A percentile compares a stretch with the other conserved stretches of the same genome.
Evolutionary conservation across 2,329 filamentous ascomycete species (phyloP).

Genomic region (Microascus cirrosus): DNA sequence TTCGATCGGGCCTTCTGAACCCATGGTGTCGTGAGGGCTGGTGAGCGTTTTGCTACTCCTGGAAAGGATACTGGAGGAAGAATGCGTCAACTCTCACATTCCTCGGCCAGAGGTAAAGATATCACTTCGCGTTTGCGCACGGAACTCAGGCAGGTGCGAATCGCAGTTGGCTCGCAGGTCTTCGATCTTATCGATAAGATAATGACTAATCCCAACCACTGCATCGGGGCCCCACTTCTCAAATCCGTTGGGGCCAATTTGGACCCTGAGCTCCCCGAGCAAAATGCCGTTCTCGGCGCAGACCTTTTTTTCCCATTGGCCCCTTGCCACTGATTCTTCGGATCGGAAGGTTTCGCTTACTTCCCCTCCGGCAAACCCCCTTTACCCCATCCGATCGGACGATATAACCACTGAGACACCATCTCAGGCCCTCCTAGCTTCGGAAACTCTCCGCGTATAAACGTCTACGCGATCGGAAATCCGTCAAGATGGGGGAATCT

Average conservation of each 20-base stretch:
- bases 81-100: no score
- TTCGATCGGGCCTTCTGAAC: slow-evolving; percentile 23
- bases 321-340: background rate
- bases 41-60: background rate
- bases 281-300: background rate
- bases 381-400: background rate
- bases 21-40: background rate
- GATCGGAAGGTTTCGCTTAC: background rate
- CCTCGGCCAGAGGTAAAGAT: no score
- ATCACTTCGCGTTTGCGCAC: no score
- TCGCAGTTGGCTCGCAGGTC: background rate
- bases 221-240: background rate
- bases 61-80: background rate
- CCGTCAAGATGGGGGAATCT: slow-evolving; percentile 20
- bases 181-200: background rate
- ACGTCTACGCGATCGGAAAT: background rate
- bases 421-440: background rate
- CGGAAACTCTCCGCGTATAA: background rate
- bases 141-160: background rate
- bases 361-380: background rate
- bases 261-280: background rate
- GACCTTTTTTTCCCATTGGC: background rate
- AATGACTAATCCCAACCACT: background rate
- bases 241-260: background rate
- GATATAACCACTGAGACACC: background rate